Evolutionary conservation across 345 rosid genomes (phyloP).

Genomic region (Hibiscus syriacus): DNA sequence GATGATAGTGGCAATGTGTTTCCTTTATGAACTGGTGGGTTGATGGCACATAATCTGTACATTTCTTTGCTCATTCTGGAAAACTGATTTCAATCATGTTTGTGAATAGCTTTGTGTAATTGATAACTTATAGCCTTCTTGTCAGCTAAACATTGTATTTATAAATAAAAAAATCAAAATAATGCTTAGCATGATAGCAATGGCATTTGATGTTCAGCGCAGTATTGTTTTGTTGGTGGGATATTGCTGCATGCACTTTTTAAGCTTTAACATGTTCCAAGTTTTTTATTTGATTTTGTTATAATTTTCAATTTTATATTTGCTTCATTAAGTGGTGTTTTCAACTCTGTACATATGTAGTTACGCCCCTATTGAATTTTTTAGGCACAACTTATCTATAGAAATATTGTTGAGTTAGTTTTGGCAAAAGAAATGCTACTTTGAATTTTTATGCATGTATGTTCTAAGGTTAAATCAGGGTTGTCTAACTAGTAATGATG

Average conservation of each 20-base stretch:
- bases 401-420: too few relatives aligned
- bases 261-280: conserved; percentile 1
- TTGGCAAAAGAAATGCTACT: too few relatives aligned
- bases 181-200: neutral
- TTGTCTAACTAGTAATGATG: neutral
- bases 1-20: conserved; percentile 29
- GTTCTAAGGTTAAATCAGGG: neutral
- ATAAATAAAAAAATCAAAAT: neutral
- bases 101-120: conserved; percentile 31
- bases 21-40: conserved; percentile 31
- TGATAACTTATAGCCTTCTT: conserved; percentile 8
- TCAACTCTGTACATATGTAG: neutral
- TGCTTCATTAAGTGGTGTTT: neutral
- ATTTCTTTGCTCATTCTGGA: conserved; percentile 20
- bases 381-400: too few relatives aligned
- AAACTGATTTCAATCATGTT: conserved; percentile 14
- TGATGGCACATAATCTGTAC: conserved; percentile 21
- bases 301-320: neutral
- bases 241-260: neutral
- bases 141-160: neutral
- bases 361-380: too few relatives aligned
- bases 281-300: neutral
- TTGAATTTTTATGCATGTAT: too few relatives aligned
- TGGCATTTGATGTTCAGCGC: neutral
- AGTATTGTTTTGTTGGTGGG: neutral